Evolutionary conservation across 805 yeast genomes (phyloP), one percentile per base, ranked within the genome.

Genomic region (Kluyveromyces wickerhamii): DNA sequence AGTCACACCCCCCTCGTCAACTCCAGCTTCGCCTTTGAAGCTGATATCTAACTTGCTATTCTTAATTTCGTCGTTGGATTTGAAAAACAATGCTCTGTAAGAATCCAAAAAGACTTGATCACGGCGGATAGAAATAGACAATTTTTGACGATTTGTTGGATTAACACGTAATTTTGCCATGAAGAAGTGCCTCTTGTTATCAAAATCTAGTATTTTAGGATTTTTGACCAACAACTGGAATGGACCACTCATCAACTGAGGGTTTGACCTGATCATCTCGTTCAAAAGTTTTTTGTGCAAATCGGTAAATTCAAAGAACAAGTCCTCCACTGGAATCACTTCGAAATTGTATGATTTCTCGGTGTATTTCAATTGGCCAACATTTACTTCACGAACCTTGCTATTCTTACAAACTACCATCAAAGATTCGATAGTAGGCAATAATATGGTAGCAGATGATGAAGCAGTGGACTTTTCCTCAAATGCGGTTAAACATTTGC

Each of bases 1-100:
- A 0, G 96, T 84, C 11, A 92, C 79, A 26, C 99, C 99, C 46
- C 99, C 99, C 3, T 95, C 98, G 66, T 92, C 99, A 32, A 92
- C 84, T 46, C 97, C 99, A 36, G 81, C 81, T 58, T 92, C 99
- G 1, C 95, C 95, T 42, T 77, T 77, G 63, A 92, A 92, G n/a
- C 71, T 71, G 27, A 92, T 75, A 33, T 81, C 88, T 45, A 92
- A 62, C 44, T 78, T 79, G 2, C 88, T 71, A 32, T 74, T 68
- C 45, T 77, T 74, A 51, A 87, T 74, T 37, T 81, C 89, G 7
- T 77, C 83, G 21, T 75, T 74, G 0, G 82, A 63, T 48, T 86
- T 84, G 66, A 79, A 85, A 52, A 85, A 84, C 26, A 88, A 59
- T 1, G 89, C 69, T 33, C 94, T 66, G 60, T 84, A 88, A 1